Percentiles rank a stretch among this genome's conserved stretches.
These are phyloP conservation scores for Mycena rosella DNA, from an alignment of 768 basidiomycete genomes.

Conservation along the genomic window DNA sequence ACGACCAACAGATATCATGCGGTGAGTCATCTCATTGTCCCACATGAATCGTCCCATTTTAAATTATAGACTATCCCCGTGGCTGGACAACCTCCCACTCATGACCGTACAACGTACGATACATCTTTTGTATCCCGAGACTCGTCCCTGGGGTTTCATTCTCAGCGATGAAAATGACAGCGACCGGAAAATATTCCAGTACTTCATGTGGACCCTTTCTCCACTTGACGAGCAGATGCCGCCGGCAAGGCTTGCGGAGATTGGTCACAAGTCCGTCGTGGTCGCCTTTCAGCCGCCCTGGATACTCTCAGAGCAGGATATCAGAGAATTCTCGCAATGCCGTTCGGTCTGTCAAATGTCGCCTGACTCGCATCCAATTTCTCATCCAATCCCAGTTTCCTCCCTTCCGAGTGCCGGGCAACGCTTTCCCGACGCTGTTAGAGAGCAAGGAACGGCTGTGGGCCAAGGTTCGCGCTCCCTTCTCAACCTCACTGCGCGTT, in stretches of 20 bases:
- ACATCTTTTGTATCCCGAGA: slow-evolving; percentile 60
- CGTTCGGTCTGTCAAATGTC: slow-evolving; percentile 50
- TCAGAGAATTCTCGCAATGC: slow-evolving; percentile 64
- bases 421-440: slow-evolving; percentile 49
- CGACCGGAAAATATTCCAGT: slow-evolving; percentile 57
- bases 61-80: slow-evolving; percentile 55
- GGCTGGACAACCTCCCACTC: slow-evolving; percentile 66
- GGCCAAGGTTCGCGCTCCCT: slow-evolving; percentile 61
- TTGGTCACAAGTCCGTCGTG: slow-evolving; percentile 54
- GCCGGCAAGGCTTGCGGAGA: slow-evolving; percentile 28
- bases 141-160: slow-evolving; percentile 56
- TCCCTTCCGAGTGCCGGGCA: slow-evolving; percentile 48
- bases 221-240: slow-evolving; percentile 37
- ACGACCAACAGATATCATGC: slow-evolving; percentile 56
- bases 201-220: slow-evolving; percentile 58
- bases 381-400: slow-evolving; percentile 52
- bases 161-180: slow-evolving; percentile 47
- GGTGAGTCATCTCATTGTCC: slow-evolving; percentile 46
- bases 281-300: slow-evolving; percentile 74
- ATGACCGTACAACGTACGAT: slow-evolving; percentile 62
- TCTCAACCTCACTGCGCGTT: neutral
- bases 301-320: slow-evolving; percentile 66
- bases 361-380: neutral
- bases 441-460: slow-evolving; percentile 67
- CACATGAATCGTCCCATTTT: slow-evolving; percentile 8